phyloP scores from a whole-genome alignment of 2,329 filamentous ascomycete species.

The Trichoderma brevicompactum region DNA sequence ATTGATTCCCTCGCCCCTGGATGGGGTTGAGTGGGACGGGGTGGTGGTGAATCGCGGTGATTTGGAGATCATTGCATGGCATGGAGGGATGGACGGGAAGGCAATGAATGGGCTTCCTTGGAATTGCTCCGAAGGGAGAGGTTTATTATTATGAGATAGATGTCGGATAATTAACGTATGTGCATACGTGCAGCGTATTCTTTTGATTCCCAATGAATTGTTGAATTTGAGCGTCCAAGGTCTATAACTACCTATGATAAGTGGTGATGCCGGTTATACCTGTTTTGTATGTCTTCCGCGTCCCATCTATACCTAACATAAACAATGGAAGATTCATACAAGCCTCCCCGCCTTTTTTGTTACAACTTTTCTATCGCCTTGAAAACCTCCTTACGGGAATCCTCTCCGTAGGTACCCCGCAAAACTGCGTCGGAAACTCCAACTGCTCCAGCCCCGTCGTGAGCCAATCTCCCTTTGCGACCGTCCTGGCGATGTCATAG shows the following conservation, averaged over 20 bases:
- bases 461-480: conserved; percentile 32
- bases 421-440: conserved; percentile 34
- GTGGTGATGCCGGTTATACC: neutral
- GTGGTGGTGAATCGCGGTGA: neutral
- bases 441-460: conserved; percentile 40
- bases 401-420: conserved; percentile 33
- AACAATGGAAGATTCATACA: neutral
- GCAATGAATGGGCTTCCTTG: neutral
- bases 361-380: neutral
- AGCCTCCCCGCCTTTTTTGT: neutral
- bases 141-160: conserved; percentile 7
- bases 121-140: neutral
- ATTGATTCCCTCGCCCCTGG: neutral
- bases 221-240: neutral
- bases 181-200: neutral
- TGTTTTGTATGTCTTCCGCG: neutral
- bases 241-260: neutral
- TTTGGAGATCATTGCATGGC: neutral
- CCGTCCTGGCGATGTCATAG: conserved; percentile 39
- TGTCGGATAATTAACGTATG: neutral
- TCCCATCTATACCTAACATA: neutral
- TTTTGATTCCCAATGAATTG: neutral
- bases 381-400: conserved; percentile 39
- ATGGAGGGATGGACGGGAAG: neutral
- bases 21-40: no score